Percentiles rank a stretch among this genome's conserved stretches.
These are phyloP conservation scores for Trichoderma erinaceum DNA, from an alignment of 495 filamentous ascomycete species.

Conservation along the genomic window DNA sequence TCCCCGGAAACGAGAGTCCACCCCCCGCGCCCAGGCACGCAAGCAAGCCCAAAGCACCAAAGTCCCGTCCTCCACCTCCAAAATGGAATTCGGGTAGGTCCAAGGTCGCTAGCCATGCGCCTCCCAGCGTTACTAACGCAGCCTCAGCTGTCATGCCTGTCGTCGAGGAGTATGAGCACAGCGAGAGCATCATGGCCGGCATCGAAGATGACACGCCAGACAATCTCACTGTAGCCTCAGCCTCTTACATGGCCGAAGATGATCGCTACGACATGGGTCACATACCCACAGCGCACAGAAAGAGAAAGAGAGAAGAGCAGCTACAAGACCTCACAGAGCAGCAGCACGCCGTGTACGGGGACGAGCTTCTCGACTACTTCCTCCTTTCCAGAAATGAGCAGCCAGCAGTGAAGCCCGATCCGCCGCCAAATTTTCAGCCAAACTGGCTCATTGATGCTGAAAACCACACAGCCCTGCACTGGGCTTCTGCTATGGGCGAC, in stretches of 20 bases:
- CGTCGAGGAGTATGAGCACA: slow-evolving; percentile 42
- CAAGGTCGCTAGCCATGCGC: slow-evolving; percentile 9
- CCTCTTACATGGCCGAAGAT: slow-evolving; percentile 76
- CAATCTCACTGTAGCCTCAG: slow-evolving; percentile 69
- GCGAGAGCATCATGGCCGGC: slow-evolving; percentile 50
- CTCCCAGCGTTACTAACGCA: slow-evolving; percentile 20
- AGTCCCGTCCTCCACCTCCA: slow-evolving; percentile 49
- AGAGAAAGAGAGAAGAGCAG: slow-evolving; percentile 69
- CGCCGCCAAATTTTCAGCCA: slow-evolving; percentile 76
- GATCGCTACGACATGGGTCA: slow-evolving; percentile 64
- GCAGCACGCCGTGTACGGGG: slow-evolving; percentile 81
- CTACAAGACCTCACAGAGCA: slow-evolving; percentile 65
- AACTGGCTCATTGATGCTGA: slow-evolving; percentile 86
- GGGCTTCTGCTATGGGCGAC: slow-evolving; percentile 98
- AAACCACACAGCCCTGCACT: slow-evolving; percentile 84
- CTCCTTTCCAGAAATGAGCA: slow-evolving; percentile 68
- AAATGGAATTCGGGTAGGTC: slow-evolving; percentile 43
- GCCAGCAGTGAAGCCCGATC: slow-evolving; percentile 62
- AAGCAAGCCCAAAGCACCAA: slow-evolving; percentile 63
- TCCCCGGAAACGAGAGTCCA: slow-evolving; percentile 76
- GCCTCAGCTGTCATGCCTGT: slow-evolving; percentile 23
- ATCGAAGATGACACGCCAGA: slow-evolving; percentile 73
- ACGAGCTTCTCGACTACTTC: slow-evolving; percentile 92
- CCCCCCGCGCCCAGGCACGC: slow-evolving; percentile 93
- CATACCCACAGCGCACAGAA: slow-evolving; percentile 60